Percentiles rank a stretch among this genome's conserved stretches.
Evolutionary conservation across 179 eudicot species (phyloP).

Genomic region (Pouteria campechiana): DNA sequence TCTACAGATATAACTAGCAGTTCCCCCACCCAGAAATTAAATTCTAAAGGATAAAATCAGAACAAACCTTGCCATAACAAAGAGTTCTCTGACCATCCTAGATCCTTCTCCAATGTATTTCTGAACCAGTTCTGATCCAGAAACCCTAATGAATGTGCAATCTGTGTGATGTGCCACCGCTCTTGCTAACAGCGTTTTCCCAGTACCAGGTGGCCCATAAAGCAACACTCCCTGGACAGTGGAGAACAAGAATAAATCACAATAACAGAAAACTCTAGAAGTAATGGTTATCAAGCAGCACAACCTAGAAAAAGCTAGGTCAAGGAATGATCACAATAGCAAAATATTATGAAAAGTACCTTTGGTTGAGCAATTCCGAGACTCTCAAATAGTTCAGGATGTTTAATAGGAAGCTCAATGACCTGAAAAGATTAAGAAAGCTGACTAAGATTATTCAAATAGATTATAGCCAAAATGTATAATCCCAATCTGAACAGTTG

Average conservation of each 20-base stretch:
- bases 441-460: too few relatives aligned
- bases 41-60: too few relatives aligned
- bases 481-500: neutral
- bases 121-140: conserved; percentile 16
- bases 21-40: too few relatives aligned
- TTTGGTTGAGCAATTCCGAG: conserved; percentile 62
- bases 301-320: conserved; percentile 19
- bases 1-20: too few relatives aligned
- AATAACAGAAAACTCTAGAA: too few relatives aligned
- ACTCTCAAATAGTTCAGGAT: conserved; percentile 53
- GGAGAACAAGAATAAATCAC: neutral
- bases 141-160: conserved; percentile 14
- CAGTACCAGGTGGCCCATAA: conserved; percentile 18
- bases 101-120: conserved; percentile 25
- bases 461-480: too few relatives aligned
- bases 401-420: conserved; percentile 52
- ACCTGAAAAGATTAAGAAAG: conserved; percentile 22
- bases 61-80: conserved; percentile 54
- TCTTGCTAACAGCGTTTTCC: conserved; percentile 12
- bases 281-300: too few relatives aligned
- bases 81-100: conserved; percentile 57
- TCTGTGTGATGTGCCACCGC: conserved; percentile 15
- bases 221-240: conserved; percentile 9
- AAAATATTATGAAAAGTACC: conserved; percentile 21
- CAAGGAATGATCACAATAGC: neutral